A percentile compares a stretch with the other conserved stretches of the same genome.
Conservation (phyloP, 768 basidiomycete species). For the Boletus rubropictus region DNA sequence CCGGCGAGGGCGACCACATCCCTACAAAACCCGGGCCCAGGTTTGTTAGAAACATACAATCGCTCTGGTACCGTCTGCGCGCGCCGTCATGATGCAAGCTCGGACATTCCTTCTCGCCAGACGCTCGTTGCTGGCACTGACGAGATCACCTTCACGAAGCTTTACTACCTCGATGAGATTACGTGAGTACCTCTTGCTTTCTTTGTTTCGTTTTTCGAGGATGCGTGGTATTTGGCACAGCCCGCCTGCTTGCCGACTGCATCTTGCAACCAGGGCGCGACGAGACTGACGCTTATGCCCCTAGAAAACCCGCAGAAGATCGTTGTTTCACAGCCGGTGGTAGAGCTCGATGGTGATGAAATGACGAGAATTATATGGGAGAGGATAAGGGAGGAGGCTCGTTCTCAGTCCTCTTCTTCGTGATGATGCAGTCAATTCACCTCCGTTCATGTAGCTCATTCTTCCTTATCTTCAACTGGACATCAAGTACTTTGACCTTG, state of each 20-base stretch:
- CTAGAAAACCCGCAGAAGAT: slow-evolving; percentile 48
- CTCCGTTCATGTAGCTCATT: slow-evolving; percentile 65
- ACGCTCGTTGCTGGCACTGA: slow-evolving; percentile 22
- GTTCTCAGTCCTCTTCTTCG: slow-evolving; percentile 18
- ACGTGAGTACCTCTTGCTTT: slow-evolving; percentile 24
- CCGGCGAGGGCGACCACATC: slow-evolving; percentile 9
- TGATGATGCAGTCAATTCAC: neutral
- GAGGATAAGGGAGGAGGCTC: slow-evolving; percentile 91
- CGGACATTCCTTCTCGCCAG: slow-evolving; percentile 22
- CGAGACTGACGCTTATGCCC: slow-evolving; percentile 1
- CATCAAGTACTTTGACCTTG: slow-evolving; percentile 98
- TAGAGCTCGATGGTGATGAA: slow-evolving; percentile 96
- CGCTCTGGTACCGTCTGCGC: slow-evolving; percentile 7
- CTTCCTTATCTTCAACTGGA: slow-evolving; percentile 92
- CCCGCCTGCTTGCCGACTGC: neutral
- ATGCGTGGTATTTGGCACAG: slow-evolving; percentile 1
- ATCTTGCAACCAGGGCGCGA: neutral
- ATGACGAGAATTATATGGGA: slow-evolving; percentile 99
- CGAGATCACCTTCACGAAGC: slow-evolving; percentile 20
- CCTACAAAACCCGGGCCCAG: slow-evolving; percentile 16
- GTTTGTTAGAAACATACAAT: slow-evolving; percentile 3
- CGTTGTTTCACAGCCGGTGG: slow-evolving; percentile 79
- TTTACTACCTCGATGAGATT: slow-evolving; percentile 27
- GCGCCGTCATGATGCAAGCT: slow-evolving; percentile 15
- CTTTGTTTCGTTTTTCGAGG: neutral